Evolutionary conservation across 139 green algal species (phyloP).

Genomic region (Tetradesmus obliquus): DNA sequence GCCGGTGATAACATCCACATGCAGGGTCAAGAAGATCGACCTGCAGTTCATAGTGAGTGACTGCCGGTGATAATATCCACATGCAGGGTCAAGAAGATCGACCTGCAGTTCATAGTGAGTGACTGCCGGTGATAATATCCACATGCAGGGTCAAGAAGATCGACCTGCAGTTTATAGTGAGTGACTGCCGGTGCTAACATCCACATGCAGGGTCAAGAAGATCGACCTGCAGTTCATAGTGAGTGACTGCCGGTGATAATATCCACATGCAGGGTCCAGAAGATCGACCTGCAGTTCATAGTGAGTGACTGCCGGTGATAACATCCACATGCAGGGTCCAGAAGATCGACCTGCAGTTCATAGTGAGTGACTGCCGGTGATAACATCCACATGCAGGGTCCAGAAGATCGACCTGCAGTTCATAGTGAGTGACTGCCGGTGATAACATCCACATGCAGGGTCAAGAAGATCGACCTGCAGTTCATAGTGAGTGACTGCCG

Average conservation of each 20-base stretch:
- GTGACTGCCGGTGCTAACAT: no score
- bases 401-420: conserved; percentile 55
- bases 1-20: neutral
- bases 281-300: no score
- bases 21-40: no score
- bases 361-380: no score
- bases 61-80: no score
- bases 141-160: no score
- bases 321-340: conserved; percentile 29
- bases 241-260: neutral
- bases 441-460: neutral
- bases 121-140: no score
- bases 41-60: no score
- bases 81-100: conserved; percentile 50
- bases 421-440: neutral
- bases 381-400: conserved; percentile 1
- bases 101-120: conserved; percentile 30
- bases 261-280: neutral
- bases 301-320: no score
- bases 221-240: conserved; percentile 51
- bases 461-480: conserved; percentile 60
- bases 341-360: conserved; percentile 50
- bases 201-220: conserved; percentile 41
- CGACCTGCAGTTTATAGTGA: no score
- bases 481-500: conserved; percentile 32